Conservation (phyloP, 2,329 filamentous ascomycete genomes). For the Colletotrichum gloeosporioides region DNA sequence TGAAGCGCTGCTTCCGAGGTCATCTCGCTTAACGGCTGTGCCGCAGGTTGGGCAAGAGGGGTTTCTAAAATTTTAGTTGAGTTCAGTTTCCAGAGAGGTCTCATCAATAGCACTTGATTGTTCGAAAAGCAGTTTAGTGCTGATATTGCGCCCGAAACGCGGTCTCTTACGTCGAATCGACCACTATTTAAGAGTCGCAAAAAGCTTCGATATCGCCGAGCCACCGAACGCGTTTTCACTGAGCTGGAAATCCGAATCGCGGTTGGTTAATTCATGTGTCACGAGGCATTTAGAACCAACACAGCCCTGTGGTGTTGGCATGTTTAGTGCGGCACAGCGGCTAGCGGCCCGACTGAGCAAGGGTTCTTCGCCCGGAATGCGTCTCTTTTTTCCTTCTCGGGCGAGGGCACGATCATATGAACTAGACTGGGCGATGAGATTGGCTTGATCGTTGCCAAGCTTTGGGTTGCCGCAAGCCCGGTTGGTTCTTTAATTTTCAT, state of each 20-base stretch:
- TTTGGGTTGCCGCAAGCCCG: neutral
- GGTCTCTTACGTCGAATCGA: neutral
- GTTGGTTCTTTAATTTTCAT: neutral
- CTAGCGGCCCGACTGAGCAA: neutral
- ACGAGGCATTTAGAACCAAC: neutral
- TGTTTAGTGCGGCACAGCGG: neutral
- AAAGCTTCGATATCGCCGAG: neutral
- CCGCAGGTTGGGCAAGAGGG: neutral
- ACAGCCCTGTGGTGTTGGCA: neutral
- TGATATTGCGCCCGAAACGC: neutral
- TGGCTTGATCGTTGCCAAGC: neutral
- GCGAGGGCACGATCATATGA: neutral
- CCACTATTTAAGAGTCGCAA: neutral
- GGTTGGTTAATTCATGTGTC: neutral
- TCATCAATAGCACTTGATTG: neutral
- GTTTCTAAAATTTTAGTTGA: neutral
- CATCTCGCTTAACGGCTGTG: neutral
- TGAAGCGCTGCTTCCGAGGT: neutral
- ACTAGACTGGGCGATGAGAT: neutral
- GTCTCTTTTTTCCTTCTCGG: neutral
- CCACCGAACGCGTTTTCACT: neutral
- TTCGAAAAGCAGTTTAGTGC: neutral
- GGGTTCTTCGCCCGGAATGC: neutral
- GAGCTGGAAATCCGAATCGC: neutral
- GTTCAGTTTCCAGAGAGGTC: neutral